Evolutionary conservation across 805 yeast species (phyloP).

Genomic region (Yamadazyma philogaea): DNA sequence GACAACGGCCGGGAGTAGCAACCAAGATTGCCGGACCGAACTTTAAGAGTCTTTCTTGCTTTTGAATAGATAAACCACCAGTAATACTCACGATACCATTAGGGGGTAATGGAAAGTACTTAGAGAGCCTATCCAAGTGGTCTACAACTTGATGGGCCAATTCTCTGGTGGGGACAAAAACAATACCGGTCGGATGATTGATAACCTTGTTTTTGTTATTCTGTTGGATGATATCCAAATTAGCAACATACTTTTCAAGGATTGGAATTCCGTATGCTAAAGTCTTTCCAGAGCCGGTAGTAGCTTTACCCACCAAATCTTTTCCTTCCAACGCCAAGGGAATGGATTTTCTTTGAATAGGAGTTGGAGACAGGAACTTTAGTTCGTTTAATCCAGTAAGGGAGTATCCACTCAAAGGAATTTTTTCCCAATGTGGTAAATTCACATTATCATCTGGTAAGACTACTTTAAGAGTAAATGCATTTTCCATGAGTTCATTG

Average conservation of each 20-base stretch:
- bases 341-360: constrained; percentile 72
- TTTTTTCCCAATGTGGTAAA: constrained; percentile 59
- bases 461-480: constrained; percentile 7
- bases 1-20: constrained; percentile 93
- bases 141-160: constrained; percentile 89
- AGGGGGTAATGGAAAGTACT: constrained; percentile 48
- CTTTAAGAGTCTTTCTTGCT: constrained; percentile 76
- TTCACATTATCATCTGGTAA: constrained; percentile 40
- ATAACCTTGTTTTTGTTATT: constrained; percentile 18
- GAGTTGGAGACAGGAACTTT: constrained; percentile 71
- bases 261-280: constrained; percentile 94
- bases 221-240: constrained; percentile 17
- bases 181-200: constrained; percentile 63
- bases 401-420: constrained; percentile 53
- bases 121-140: constrained; percentile 61
- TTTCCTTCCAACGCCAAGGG: constrained; percentile 70
- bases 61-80: constrained; percentile 93
- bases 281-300: constrained; percentile 97
- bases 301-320: constrained; percentile 93
- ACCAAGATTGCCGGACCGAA: constrained; percentile 79
- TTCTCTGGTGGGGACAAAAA: constrained; percentile 95
- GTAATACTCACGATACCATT: constrained; percentile 74
- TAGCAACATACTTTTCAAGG: constrained; percentile 56
- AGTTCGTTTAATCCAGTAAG: constrained; percentile 59
- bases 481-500: constrained; percentile 14